Percentiles rank a stretch among this genome's conserved stretches.
Conservation (phyloP, 352 stramenopile genomes). For the Blastocystis sp. region DNA sequence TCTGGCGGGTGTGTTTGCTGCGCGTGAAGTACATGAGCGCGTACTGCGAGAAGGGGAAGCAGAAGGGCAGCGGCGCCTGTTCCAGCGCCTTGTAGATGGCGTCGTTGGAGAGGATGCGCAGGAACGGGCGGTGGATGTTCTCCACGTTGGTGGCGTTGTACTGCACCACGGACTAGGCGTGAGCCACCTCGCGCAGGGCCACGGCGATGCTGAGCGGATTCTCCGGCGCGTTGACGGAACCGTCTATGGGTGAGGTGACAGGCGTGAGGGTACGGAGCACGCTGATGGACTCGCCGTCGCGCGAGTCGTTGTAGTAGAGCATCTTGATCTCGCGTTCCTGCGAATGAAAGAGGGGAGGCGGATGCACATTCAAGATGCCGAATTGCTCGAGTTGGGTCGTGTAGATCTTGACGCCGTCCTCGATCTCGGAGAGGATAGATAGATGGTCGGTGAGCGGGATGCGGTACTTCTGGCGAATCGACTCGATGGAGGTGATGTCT, state of each 20-base stretch:
- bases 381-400: slow-evolving; percentile 12
- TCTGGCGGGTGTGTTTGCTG: neutral
- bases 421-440: slow-evolving; percentile 31
- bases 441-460: slow-evolving; percentile 32
- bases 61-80: neutral
- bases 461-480: slow-evolving; percentile 31
- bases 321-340: slow-evolving; percentile 40
- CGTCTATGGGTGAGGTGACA: neutral
- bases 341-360: neutral
- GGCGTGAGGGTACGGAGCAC: neutral
- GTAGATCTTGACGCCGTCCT: slow-evolving; percentile 37
- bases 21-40: slow-evolving; percentile 53
- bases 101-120: slow-evolving; percentile 36
- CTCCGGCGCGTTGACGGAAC: neutral
- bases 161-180: neutral
- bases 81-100: slow-evolving; percentile 49
- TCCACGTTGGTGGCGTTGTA: slow-evolving; percentile 45
- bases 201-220: neutral
- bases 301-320: slow-evolving; percentile 9
- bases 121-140: slow-evolving; percentile 32
- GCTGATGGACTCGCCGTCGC: neutral
- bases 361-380: neutral
- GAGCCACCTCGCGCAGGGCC: neutral
- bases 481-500: slow-evolving; percentile 22
- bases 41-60: slow-evolving; percentile 37